phyloP scores from a whole-genome alignment of 2,329 filamentous ascomycete species.

The Rhytidhysteron rufulum region DNA sequence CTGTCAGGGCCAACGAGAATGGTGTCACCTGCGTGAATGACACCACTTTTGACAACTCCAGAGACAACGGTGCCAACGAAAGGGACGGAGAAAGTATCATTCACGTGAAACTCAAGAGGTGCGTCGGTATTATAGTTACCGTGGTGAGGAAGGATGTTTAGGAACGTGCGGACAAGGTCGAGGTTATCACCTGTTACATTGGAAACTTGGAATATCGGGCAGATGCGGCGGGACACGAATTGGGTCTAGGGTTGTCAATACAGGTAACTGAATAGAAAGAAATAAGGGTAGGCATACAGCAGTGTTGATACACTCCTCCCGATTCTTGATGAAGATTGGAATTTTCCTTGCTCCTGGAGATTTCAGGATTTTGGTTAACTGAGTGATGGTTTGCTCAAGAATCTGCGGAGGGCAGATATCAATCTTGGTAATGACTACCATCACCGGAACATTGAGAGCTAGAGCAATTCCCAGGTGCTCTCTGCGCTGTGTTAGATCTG shows the following conservation, averaged over 20 bases:
- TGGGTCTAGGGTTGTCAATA: constrained; percentile 55
- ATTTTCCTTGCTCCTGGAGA: constrained; percentile 92
- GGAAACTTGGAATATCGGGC: constrained; percentile 95
- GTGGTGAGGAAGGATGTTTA: constrained; percentile 93
- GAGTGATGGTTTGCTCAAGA: constrained; percentile 84
- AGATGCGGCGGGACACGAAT: constrained; percentile 92
- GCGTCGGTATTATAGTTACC: constrained; percentile 83
- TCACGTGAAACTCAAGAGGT: constrained; percentile 91
- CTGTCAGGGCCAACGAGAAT: constrained; percentile 88
- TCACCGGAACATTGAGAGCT: constrained; percentile 91
- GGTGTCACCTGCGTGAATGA: constrained; percentile 84
- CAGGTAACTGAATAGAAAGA: background rate
- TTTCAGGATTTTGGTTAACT: constrained; percentile 89
- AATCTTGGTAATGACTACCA: constrained; percentile 97
- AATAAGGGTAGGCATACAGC: constrained; percentile 43
- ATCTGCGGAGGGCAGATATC: constrained; percentile 97
- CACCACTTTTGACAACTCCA: constrained; percentile 79
- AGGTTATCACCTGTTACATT: constrained; percentile 94
- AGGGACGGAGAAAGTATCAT: constrained; percentile 96
- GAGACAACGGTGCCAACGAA: constrained; percentile 96
- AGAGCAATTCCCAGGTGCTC: constrained; percentile 94
- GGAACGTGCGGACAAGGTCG: constrained; percentile 83
- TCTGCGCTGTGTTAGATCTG: constrained; percentile 31
- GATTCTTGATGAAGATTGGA: constrained; percentile 88
- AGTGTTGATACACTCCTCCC: constrained; percentile 89